Evolutionary conservation across 108 stramenopile genomes (phyloP).

Genomic region (Schizochytrium sp.): DNA sequence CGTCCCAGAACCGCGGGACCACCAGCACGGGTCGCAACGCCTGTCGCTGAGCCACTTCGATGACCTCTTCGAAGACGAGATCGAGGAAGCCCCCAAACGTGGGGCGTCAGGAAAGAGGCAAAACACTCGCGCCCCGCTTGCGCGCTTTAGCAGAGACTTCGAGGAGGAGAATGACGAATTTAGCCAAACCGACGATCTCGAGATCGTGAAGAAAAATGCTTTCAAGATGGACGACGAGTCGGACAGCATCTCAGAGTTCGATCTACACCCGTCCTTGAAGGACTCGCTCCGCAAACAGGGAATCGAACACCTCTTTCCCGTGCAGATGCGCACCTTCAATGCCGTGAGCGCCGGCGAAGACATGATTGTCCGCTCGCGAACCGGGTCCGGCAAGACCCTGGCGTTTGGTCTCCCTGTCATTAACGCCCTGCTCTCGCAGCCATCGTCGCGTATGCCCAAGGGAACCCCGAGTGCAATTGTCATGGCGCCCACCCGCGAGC

Average conservation of each 20-base stretch:
- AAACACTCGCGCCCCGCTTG: not conserved
- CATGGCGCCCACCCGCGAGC: slow-evolving; percentile 94
- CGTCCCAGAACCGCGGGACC: not conserved
- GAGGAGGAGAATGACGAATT: not conserved
- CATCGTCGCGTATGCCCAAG: not conserved
- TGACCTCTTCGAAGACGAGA: not conserved
- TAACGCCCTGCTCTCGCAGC: not conserved
- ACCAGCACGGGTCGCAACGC: not conserved
- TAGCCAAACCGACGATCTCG: not conserved
- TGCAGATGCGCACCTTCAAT: not conserved
- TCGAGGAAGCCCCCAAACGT: not conserved
- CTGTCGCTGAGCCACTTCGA: not conserved
- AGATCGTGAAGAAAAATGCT: not conserved
- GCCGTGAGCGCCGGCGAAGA: not conserved
- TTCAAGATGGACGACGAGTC: not conserved
- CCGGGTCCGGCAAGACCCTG: slow-evolving; percentile 26
- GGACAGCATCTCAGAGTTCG: not conserved
- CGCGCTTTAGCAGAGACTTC: not conserved
- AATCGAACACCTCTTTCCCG: slow-evolving; percentile 12
- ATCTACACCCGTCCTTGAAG: not conserved
- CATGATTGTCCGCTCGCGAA: slow-evolving; percentile 7
- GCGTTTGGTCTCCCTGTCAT: slow-evolving; percentile 18
- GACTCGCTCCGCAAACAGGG: not conserved
- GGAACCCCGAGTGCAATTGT: slow-evolving; percentile 46
- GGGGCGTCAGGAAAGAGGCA: not conserved